Evolutionary conservation across 1,139 yeast genomes (phyloP), one percentile per base, ranked within the genome.

Genomic region (Groenewaldozyma sp.): DNA sequence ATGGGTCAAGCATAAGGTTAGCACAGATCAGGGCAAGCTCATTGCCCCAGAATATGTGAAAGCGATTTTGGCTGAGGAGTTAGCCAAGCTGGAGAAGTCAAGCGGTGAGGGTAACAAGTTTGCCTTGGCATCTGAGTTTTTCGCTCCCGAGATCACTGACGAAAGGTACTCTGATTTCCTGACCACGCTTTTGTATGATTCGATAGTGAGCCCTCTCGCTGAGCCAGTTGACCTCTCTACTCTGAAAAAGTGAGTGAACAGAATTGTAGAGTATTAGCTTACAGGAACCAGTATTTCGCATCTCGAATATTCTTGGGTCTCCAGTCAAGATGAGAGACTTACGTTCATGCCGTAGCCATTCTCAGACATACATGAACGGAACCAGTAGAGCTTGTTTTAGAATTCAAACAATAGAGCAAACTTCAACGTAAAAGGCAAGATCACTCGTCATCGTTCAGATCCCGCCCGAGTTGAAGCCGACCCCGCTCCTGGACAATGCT

Each of bases 1-100:
- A 62, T 81, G 88, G 88, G 84, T 80, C 45, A 73, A 75, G 46
- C 87, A 80, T 59, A 76, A 77, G 43, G 76, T 74, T 39, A 78
- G 86, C 37, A 75, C 72, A 47, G 68, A 70, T 46, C 42, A 48
- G 4, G 62, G 64, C 42, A 79, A 80, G 48, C 63, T 59, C 36
- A 68, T 81, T 44, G 73, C 80, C 52, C 71, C 75, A 53, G 74
- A 69, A 37, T 75, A 71, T 53, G 75, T 77, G 33, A 53, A 64
- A 37, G 60, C 63, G 53, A 68, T 79, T 43, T 71, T 81, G 56
- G 64, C 69, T 34, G 84, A 80, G 57, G 86, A 78, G 60, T 72
- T 70, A 47, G 64, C 62, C 38, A 72, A 75, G 59, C 71, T 80
- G 60, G 65, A 63, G 45, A 45, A 61, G 42, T 63, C 71, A 31